A percentile compares a stretch with the other conserved stretches of the same genome.
Conservation (phyloP, 345 rosid species). For the Cardiospermum halicacabum region DNA sequence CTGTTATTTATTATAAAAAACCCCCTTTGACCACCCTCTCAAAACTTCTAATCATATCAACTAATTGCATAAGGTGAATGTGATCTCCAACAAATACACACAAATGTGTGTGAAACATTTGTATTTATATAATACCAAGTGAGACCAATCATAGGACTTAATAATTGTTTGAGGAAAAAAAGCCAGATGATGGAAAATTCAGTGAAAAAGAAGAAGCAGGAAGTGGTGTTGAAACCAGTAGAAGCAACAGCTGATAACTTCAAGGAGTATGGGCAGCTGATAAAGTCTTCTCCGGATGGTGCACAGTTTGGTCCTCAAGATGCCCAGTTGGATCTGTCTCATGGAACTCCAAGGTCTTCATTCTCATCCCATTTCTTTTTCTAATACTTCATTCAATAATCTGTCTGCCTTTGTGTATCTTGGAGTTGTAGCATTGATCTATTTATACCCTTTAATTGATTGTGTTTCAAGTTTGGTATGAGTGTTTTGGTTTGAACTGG, state of each 20-base stretch:
- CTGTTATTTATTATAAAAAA: too few species aligned
- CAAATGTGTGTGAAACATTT: too few species aligned
- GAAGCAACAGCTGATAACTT: constrained; percentile 76
- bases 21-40: too few species aligned
- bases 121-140: too few species aligned
- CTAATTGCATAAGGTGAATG: too few species aligned
- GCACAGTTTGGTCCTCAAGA: constrained; percentile 64
- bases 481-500: background rate
- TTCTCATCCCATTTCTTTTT: too few species aligned
- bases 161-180: background rate
- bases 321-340: constrained; percentile 67
- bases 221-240: constrained; percentile 31
- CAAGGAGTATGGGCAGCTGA: constrained; percentile 64
- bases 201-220: background rate
- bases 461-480: background rate
- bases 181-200: background rate
- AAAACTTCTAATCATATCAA: too few species aligned
- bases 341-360: constrained; percentile 69
- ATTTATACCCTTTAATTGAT: background rate
- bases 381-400: background rate
- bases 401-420: background rate
- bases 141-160: too few species aligned
- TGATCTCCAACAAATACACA: too few species aligned
- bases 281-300: constrained; percentile 54
- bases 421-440: background rate